Base-by-base conservation (phyloP, 352 stramenopile species). In the Blastocystis sp. region DNA sequence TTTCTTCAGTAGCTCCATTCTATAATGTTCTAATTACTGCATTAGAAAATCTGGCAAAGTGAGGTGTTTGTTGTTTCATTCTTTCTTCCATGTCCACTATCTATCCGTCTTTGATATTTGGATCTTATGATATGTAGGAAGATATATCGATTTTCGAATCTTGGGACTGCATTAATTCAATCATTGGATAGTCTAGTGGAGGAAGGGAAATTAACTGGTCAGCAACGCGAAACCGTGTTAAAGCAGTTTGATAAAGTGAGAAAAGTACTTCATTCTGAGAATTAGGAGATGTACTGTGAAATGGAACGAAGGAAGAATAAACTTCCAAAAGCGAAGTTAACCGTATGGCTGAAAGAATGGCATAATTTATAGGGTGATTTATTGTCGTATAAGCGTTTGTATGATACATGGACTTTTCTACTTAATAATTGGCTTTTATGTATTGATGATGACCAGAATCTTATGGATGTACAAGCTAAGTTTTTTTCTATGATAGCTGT, bases 401-500 rank as follows among this genome's bases (percentile, higher is more conserved):
- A 56, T 42, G 40, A 77, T 30, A 77, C 64, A 9, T 77, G 64
- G 64, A 51, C 64, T 51, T 77, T 77, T 30, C 54, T 30, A 30
- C 37, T 77, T 27, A 51, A n/a, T 17, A 77, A 77, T 30, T 77
- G 64, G 33, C 30, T 51, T 5, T 30, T 77, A n/a, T 33, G 37
- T 77, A 56, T 77, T 51, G 40, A 77, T n/a, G 40, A 42, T 42
- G 37, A 56, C 22, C n/a, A 77, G 19, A 56, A 48, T 56, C 19
- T 56, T 19, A 56, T 42, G 33, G 64, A 77, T 33, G 33, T 30
- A 27, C 30, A 51, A 56, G 64, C 64, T 9, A 77, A 77, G 19
- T 77, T 77, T 35, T 77, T 77, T n/a, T 77, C 64, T 51, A 77
- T 42, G 19, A 30, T 77, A 37, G 64, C n/a, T 27, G 19, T 42